Conservation (phyloP, 2,329 filamentous ascomycete species). For the Apiospora pterosperma region DNA sequence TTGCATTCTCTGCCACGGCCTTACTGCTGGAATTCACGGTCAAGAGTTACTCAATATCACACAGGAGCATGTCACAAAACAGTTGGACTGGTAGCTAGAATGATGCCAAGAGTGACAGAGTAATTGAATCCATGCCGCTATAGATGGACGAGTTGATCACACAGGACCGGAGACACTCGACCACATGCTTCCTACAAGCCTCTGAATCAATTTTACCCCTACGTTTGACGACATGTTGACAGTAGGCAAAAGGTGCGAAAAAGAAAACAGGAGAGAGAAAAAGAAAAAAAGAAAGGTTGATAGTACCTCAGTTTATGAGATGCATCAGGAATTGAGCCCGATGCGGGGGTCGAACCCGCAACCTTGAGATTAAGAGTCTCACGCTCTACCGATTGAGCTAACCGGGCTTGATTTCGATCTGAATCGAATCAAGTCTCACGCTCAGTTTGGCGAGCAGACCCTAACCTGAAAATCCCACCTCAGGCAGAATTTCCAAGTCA, state of each 20-base stretch:
- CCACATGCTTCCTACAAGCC: too few relatives aligned
- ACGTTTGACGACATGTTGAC: too few relatives aligned
- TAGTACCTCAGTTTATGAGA: not conserved
- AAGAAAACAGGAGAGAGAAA: not conserved
- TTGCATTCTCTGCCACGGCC: conserved; percentile 7
- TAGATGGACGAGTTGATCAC: too few relatives aligned
- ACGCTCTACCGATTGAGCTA: conserved; percentile 71
- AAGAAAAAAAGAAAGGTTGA: not conserved
- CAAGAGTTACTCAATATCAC: conserved; percentile 23
- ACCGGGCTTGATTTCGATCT: conserved; percentile 33
- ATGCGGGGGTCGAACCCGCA: conserved; percentile 38
- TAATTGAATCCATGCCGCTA: too few relatives aligned
- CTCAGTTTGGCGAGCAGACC: not conserved
- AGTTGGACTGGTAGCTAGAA: too few relatives aligned
- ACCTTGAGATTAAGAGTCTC: conserved; percentile 55
- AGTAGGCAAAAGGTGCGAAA: not conserved
- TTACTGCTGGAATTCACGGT: conserved; percentile 29
- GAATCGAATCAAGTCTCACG: not conserved
- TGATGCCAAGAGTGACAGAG: too few relatives aligned
- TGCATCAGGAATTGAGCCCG: conserved; percentile 31
- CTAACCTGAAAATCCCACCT: not conserved
- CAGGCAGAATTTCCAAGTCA: not conserved
- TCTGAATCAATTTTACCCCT: too few relatives aligned
- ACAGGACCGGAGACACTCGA: too few relatives aligned
- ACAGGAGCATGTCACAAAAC: conserved; percentile 28